These are phyloP conservation scores for Trichoderma aggressivum DNA, from an alignment of 2,329 filamentous ascomycete species.

Conservation along the genomic window DNA sequence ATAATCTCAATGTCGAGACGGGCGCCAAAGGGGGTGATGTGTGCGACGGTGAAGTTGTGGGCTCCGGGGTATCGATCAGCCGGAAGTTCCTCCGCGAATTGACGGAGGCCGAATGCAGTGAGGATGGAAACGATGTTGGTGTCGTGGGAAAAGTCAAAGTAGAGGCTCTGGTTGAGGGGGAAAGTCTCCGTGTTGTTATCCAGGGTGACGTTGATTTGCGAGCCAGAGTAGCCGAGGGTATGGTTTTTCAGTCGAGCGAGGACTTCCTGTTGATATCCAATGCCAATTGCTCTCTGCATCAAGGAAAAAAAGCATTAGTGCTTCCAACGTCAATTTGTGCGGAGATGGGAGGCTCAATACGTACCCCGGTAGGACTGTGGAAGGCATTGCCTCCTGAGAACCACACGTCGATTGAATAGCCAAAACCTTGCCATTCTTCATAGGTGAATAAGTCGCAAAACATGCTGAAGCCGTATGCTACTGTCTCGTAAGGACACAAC, in stretches of 20 bases:
- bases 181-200: slow-evolving; percentile 67
- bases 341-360: slow-evolving; percentile 22
- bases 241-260: slow-evolving; percentile 68
- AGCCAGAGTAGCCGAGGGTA: slow-evolving; percentile 54
- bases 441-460: slow-evolving; percentile 75
- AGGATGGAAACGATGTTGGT: slow-evolving; percentile 69
- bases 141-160: slow-evolving; percentile 77
- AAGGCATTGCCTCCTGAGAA: slow-evolving; percentile 63
- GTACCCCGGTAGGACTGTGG: slow-evolving; percentile 59
- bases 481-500: slow-evolving; percentile 74
- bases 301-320: neutral
- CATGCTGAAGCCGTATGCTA: slow-evolving; percentile 70
- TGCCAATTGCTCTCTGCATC: slow-evolving; percentile 62
- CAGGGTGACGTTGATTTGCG: slow-evolving; percentile 66
- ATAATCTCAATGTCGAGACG: slow-evolving; percentile 74
- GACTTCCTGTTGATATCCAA: slow-evolving; percentile 71
- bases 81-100: slow-evolving; percentile 62
- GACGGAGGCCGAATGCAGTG: slow-evolving; percentile 67
- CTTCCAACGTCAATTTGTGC: neutral
- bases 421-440: slow-evolving; percentile 69
- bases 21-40: slow-evolving; percentile 69
- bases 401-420: slow-evolving; percentile 65
- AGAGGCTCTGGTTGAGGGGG: slow-evolving; percentile 68
- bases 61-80: slow-evolving; percentile 51
- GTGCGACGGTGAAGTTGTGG: slow-evolving; percentile 62